Evolutionary conservation across 192 early-diverging fungal species (phyloP).

Genomic region (Podila verticillata): DNA sequence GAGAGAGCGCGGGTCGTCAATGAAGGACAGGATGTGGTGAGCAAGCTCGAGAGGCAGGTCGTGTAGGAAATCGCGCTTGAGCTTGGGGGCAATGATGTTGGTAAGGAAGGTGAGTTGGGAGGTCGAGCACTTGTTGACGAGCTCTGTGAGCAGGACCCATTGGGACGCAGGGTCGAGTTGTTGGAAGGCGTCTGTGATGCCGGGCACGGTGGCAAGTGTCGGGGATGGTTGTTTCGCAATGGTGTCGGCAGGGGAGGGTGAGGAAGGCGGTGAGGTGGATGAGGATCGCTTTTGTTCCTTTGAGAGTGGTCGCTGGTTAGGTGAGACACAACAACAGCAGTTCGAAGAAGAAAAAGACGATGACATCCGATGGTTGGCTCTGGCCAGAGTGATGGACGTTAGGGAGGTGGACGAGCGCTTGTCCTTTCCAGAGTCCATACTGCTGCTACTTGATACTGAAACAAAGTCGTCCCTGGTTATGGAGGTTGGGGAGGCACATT

Average conservation of each 20-base stretch:
- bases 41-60: conserved; percentile 79
- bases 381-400: no score
- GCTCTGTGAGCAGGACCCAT: conserved; percentile 52
- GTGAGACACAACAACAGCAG: no score
- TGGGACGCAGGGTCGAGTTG: conserved; percentile 37
- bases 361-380: no score
- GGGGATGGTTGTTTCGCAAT: background rate
- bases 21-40: conserved; percentile 85
- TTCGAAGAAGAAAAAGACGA: no score
- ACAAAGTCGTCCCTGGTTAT: background rate
- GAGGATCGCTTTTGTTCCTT: conserved; percentile 1
- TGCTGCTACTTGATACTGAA: no score
- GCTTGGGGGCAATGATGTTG: conserved; percentile 62
- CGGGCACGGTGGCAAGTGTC: conserved; percentile 7
- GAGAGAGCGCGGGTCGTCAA: conserved; percentile 83
- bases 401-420: no score
- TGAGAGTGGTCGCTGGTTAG: background rate
- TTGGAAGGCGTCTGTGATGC: conserved; percentile 51
- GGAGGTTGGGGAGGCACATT: background rate
- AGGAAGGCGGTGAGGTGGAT: conserved; percentile 6
- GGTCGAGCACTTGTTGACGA: conserved; percentile 60
- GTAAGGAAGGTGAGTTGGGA: conserved; percentile 60
- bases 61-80: conserved; percentile 92
- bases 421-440: no score
- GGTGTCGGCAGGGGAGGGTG: conserved; percentile 10